Base-by-base conservation (phyloP, 2,329 filamentous ascomycete species). In the Emergomyces pasteurianus region DNA sequence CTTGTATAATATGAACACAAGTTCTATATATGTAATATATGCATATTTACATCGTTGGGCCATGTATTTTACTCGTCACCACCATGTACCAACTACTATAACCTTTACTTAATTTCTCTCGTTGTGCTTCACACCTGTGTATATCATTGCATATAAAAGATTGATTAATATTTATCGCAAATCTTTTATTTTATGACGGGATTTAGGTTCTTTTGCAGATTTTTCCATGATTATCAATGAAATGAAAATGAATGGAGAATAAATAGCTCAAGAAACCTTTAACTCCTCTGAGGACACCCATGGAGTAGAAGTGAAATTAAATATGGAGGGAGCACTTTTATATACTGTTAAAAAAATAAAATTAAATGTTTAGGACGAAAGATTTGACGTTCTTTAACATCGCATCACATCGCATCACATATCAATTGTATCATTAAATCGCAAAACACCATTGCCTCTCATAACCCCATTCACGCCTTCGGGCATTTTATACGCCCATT, bases 341-440 rank as follows among this genome's bases (percentile, higher is more conserved):
- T 46, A 46, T 46, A 40, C 8, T 1, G 1, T 40, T 55, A 55
- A 10, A 40, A 34, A 34, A 58, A 23, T 50, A 28, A 3, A 38
- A 36, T 26, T 10, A 50, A 38, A 26, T 2, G n/a, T n/a, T n/a
- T 7, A 26, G 61, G 50, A 43, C 40, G 42, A 49, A 56, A 59
- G 60, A 50, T 52, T 42, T 42, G 54, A n/a, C n/a, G n/a, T n/a
- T n/a, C n/a, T n/a, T n/a, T n/a, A n/a, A n/a, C n/a, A n/a, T n/a
- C 9, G 26, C 23, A 4, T 47, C 43, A 26, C 43, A 26, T 23
- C 2, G 38, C 47, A 58, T 65, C 63, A 83, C 80, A 83, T 83
- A 70, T 92, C 88, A 79, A 97, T 90, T 64, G 87, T 90, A 75
- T 96, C 92, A 72, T 92, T 95, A 74, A 99, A 99, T 67, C 89